Evolutionary conservation across 805 yeast genomes (phyloP), one percentile per base, ranked within the genome.

Genomic region (Lipomyces anomalus): DNA sequence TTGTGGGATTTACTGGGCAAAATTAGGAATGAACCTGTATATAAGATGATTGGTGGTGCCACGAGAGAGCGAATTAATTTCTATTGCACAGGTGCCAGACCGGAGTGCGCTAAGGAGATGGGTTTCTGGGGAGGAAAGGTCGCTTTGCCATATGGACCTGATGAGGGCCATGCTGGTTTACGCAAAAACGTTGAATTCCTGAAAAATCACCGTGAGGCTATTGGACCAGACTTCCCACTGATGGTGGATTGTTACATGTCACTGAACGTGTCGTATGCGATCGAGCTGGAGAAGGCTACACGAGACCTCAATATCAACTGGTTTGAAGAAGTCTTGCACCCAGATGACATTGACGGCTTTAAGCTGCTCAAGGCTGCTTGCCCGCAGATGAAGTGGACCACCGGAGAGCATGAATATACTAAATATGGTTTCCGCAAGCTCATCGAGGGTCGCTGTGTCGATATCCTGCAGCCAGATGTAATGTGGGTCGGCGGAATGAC

Each of bases 161-260:
- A 68, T 55, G 76, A 73, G 56, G 77, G 76, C n/a, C 69, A 64
- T 50, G 65, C 50, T 42, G 76, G 77, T 17, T 59, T 73, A 38
- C 57, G 61, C 41, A 71, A 72, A 59, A 72, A 73, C 45, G 70
- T 72, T 51, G 73, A 67, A 51, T 72, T 71, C 54, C 61, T 73
- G 37, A 60, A 59, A 22, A 64, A 67, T 45, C 75, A 72, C 54
- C 65, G 78, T 42, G 64, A 70, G 41, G 48, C 67, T 1, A 73
- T 73, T 38, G 78, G 78, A 20, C 74, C 75, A 9, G 76, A 72
- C 53, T 73, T 70, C 67, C 78, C 78, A 45, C 52, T 73, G 40
- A 72, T 73, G 75, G 76, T 73, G 39, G 78, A 73, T 56, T 73
- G 78, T 58, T 73, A 72, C 66, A 73, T 73, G 78, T 66, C 75